A percentile compares a stretch with the other conserved stretches of the same genome.
Conservation (phyloP, 768 basidiomycete species). For the Russula sp. region DNA sequence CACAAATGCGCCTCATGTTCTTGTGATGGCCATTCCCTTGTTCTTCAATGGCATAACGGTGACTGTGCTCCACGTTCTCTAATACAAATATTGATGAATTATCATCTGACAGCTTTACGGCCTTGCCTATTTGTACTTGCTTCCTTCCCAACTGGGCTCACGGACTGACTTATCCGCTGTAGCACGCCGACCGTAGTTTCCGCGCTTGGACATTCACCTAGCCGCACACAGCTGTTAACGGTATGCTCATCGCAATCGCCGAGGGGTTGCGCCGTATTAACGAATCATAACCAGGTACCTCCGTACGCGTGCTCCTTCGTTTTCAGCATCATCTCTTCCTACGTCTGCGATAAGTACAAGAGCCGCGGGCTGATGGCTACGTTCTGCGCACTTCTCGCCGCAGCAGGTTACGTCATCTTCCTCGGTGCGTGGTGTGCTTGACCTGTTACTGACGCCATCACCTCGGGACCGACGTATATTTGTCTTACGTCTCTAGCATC, state of each 20-base stretch:
- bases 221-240: slow-evolving; percentile 36
- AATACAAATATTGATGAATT: background rate
- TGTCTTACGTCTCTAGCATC: slow-evolving; percentile 19
- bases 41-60: slow-evolving; percentile 57
- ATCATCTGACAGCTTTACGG: slow-evolving; percentile 29
- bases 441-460: background rate
- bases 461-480: background rate
- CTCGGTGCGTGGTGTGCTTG: slow-evolving; percentile 17
- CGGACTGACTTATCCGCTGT: slow-evolving; percentile 13
- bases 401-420: slow-evolving; percentile 27
- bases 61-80: slow-evolving; percentile 27
- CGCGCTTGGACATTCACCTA: slow-evolving; percentile 35
- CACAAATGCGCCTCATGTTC: slow-evolving; percentile 50
- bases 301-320: slow-evolving; percentile 37
- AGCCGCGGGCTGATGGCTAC: slow-evolving; percentile 27
- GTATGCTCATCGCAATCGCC: slow-evolving; percentile 6
- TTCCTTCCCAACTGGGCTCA: background rate
- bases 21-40: slow-evolving; percentile 48
- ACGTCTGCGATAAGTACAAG: slow-evolving; percentile 29
- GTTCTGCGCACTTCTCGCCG: slow-evolving; percentile 20
- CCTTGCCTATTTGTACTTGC: slow-evolving; percentile 32
- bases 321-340: slow-evolving; percentile 26
- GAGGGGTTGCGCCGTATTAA: background rate
- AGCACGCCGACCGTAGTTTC: slow-evolving; percentile 35
- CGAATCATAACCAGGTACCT: slow-evolving; percentile 31